Percentiles rank a stretch among this genome's conserved stretches.
phyloP scores from a whole-genome alignment of 805 yeast genomes.

The Zygosaccharomyces bisporus region DNA sequence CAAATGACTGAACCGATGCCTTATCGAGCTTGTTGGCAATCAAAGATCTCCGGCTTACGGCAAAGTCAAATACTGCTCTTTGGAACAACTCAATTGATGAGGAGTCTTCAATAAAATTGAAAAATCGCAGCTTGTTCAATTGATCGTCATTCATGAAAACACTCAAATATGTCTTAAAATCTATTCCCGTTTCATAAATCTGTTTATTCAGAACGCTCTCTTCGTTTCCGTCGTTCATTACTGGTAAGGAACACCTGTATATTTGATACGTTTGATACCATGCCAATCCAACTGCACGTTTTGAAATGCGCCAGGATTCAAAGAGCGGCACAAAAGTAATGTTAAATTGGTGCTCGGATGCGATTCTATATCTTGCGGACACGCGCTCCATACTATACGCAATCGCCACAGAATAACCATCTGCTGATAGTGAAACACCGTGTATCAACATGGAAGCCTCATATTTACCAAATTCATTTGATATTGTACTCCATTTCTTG shows the following conservation, averaged over 20 bases:
- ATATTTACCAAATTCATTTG: conserved; percentile 29
- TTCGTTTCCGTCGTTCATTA: conserved; percentile 1
- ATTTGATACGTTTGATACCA: conserved; percentile 36
- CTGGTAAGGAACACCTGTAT: conserved; percentile 25
- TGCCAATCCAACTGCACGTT: conserved; percentile 29
- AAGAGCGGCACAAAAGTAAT: conserved; percentile 29
- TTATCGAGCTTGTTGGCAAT: conserved; percentile 27
- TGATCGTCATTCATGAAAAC: conserved; percentile 17
- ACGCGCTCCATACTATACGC: conserved; percentile 29
- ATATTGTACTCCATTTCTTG: conserved; percentile 28
- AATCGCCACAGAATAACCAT: conserved; percentile 30
- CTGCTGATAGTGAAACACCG: conserved; percentile 31
- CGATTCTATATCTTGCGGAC: conserved; percentile 30
- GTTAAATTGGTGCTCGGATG: conserved; percentile 26
- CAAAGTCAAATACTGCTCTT: conserved; percentile 28
- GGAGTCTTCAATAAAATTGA: conserved; percentile 19
- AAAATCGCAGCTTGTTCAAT: conserved; percentile 23
- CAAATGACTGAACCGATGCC: conserved; percentile 25
- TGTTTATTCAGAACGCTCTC: conserved; percentile 1
- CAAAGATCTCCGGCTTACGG: conserved; percentile 16
- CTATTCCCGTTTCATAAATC: conserved; percentile 14
- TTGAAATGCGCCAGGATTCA: conserved; percentile 28
- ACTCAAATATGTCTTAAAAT: conserved; percentile 24
- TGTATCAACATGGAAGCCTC: conserved; percentile 27
- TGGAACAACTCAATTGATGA: conserved; percentile 23